These are phyloP conservation scores for Kappamyces sp. DNA, from an alignment of 192 early-diverging fungal genomes.

Conservation along the genomic window DNA sequence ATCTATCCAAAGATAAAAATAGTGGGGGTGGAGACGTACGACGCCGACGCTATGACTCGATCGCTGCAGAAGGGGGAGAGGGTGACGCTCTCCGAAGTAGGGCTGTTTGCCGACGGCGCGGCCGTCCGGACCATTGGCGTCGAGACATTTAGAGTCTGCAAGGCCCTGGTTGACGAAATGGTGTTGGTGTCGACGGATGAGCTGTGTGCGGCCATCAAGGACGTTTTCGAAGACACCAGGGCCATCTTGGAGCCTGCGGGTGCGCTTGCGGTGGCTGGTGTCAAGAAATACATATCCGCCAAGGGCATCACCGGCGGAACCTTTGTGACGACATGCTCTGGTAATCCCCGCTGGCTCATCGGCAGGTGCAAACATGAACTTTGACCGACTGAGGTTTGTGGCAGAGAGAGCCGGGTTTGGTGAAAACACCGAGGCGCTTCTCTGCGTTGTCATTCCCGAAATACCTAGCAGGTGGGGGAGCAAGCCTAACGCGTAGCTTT, in stretches of 20 bases:
- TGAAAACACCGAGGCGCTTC: conserved; percentile 86
- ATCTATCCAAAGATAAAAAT: conserved; percentile 82
- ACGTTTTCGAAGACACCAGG: conserved; percentile 75
- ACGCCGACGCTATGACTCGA: conserved; percentile 84
- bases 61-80: conserved; percentile 62
- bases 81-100: conserved; percentile 71
- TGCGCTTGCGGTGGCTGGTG: conserved; percentile 78
- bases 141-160: conserved; percentile 78
- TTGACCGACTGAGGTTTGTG: conserved; percentile 95
- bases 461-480: conserved; percentile 60
- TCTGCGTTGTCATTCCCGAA: conserved; percentile 91
- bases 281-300: conserved; percentile 69
- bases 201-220: conserved; percentile 72
- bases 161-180: conserved; percentile 81
- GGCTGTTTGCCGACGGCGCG: conserved; percentile 96
- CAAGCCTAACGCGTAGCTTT: conserved; percentile 48
- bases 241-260: conserved; percentile 97
- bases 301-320: conserved; percentile 45
- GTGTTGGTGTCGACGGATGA: conserved; percentile 91
- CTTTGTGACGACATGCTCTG: conserved; percentile 76
- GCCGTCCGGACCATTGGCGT: conserved; percentile 88
- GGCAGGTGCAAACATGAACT: conserved; percentile 99
- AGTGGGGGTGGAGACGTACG: conserved; percentile 86
- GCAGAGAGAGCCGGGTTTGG: conserved; percentile 94
- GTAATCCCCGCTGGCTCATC: no score